A percentile compares a stretch with the other conserved stretches of the same genome.
These are phyloP conservation scores for Rozella allomycis DNA, from an alignment of 371 early-diverging fungal genomes.

Conservation along the genomic window DNA sequence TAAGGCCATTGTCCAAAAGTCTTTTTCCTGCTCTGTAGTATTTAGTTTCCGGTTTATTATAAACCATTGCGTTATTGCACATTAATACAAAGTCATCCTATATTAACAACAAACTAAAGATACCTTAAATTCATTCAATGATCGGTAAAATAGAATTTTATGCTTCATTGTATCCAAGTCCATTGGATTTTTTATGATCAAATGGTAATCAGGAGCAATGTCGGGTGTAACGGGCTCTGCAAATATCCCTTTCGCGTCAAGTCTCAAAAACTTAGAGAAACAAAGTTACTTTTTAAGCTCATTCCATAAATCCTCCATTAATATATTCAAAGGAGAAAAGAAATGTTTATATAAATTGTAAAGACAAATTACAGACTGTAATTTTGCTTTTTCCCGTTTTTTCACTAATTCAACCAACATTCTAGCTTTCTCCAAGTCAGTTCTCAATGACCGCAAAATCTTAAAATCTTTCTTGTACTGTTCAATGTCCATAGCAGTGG, in stretches of 20 bases:
- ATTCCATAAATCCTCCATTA: conserved; percentile 33
- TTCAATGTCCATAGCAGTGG: conserved; percentile 14
- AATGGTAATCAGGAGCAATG: conserved; percentile 57
- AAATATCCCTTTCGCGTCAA: conserved; percentile 25
- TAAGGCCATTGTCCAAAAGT: conserved; percentile 5
- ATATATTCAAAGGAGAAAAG: conserved; percentile 43
- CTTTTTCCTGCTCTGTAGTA: conserved; percentile 43
- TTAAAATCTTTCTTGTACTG: conserved; percentile 7
- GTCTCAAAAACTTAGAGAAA: conserved; percentile 3
- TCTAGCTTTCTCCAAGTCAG: conserved; percentile 66
- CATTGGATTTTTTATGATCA: conserved; percentile 31
- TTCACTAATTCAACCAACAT: conserved; percentile 61
- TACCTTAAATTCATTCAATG: conserved; percentile 1
- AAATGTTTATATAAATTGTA: no score
- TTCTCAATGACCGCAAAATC: conserved; percentile 30
- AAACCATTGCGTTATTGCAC: conserved; percentile 47
- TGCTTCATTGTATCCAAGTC: conserved; percentile 26
- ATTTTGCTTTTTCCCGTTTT: conserved; percentile 62
- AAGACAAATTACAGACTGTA: no score
- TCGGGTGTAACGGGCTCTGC: conserved; percentile 44
- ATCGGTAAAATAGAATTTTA: conserved; percentile 10
- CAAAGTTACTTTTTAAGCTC: conserved; percentile 37
- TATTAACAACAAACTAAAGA: background rate
- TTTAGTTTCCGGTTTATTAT: conserved; percentile 45
- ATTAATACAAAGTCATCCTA: conserved; percentile 43